phyloP scores from a whole-genome alignment of 441 rosid species.

The Biscutella laevigata region DNA sequence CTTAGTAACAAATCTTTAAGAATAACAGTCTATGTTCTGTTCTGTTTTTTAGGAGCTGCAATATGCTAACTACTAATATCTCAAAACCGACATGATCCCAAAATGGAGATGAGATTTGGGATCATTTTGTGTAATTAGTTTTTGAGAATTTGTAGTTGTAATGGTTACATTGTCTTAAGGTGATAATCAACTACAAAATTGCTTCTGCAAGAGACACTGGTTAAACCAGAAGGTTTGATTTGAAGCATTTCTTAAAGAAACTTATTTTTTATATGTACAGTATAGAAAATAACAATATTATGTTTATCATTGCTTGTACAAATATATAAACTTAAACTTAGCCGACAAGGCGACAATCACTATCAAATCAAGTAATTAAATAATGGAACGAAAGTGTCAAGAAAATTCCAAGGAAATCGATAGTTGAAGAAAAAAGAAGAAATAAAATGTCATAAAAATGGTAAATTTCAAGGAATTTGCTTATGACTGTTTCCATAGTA shows the following conservation, averaged over 20 bases:
- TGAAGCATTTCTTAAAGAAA: background rate
- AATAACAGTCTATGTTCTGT: background rate
- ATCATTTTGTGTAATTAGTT: background rate
- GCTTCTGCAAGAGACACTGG: background rate
- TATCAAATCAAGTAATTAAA: background rate
- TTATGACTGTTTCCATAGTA: background rate
- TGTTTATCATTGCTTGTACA: background rate
- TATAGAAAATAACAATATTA: background rate
- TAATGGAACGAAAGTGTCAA: background rate
- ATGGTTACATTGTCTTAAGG: background rate
- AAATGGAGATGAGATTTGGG: background rate
- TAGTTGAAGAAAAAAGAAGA: background rate
- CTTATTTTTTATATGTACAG: background rate
- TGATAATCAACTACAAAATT: background rate
- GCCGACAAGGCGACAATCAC: conserved; percentile 16
- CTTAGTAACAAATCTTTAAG: background rate
- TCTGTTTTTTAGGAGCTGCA: background rate
- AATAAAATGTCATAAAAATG: background rate
- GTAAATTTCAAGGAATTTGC: conserved; percentile 9
- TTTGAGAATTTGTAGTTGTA: background rate
- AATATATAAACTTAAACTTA: conserved; percentile 7
- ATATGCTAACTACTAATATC: background rate
- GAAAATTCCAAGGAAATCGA: conserved; percentile 4
- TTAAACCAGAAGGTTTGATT: background rate
- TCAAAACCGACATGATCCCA: background rate